phyloP scores from a whole-genome alignment of 169 alveolate genomes.

The Cryptosporidium parvum region DNA sequence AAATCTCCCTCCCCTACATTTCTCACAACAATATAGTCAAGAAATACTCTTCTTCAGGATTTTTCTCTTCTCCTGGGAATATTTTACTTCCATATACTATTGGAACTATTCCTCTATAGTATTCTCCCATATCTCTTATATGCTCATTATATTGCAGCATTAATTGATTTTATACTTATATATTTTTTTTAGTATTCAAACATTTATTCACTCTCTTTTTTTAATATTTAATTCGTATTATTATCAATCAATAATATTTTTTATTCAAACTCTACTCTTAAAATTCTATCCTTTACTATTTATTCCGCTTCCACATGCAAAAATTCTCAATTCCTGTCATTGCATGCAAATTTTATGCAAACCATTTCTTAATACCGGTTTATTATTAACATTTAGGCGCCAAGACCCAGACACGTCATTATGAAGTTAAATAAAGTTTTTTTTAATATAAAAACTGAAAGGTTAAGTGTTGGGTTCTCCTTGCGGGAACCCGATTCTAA shows the following conservation, averaged over 20 bases:
- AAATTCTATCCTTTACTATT: not conserved
- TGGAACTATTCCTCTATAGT: conserved; percentile 56
- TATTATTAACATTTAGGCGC: not conserved
- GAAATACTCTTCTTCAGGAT: conserved; percentile 60
- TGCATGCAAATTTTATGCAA: conserved; percentile 5
- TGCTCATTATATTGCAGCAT: not conserved
- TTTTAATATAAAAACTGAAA: conserved; percentile 16
- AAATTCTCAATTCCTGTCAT: not conserved
- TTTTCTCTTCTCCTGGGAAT: conserved; percentile 73
- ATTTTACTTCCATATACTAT: conserved; percentile 42
- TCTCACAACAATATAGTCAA: conserved; percentile 12
- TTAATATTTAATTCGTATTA: not conserved
- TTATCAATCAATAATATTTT: not conserved
- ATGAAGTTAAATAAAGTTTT: conserved; percentile 26
- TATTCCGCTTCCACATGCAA: conserved; percentile 3
- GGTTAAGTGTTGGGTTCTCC: conserved; percentile 2
- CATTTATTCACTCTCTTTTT: not conserved
- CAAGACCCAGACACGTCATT: conserved; percentile 12
- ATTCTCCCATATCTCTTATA: not conserved
- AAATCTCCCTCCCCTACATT: conserved; percentile 46
- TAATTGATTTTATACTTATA: not conserved
- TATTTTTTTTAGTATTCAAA: not conserved
- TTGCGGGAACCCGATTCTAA: conserved; percentile 71
- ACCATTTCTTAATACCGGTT: not conserved
- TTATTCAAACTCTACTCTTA: not conserved